A percentile compares a stretch with the other conserved stretches of the same genome.
phyloP scores from a whole-genome alignment of 2,329 filamentous ascomycete species.

The Fusarium zealandicum region DNA sequence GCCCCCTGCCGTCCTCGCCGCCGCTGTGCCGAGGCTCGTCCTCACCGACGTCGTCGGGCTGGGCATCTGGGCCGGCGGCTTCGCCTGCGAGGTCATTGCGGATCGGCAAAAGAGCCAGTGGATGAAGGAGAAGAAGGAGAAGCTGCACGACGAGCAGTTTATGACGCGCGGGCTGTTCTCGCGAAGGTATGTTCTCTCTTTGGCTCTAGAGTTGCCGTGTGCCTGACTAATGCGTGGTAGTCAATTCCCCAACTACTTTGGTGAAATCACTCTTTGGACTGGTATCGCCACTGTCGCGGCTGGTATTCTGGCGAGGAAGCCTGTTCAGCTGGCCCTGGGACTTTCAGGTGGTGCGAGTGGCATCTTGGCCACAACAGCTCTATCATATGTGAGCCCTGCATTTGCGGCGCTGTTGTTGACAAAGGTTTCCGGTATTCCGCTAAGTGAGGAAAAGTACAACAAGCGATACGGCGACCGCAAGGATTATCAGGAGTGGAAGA shows the following conservation, averaged over 20 bases:
- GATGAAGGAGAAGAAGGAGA: conserved; percentile 66
- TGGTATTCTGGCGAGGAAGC: conserved; percentile 61
- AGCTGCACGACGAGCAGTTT: conserved; percentile 73
- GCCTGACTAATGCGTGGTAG: conserved; percentile 31
- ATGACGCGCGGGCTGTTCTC: conserved; percentile 69
- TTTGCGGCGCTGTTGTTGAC: conserved; percentile 70
- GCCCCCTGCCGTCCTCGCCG: conserved; percentile 59
- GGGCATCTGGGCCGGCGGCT: conserved; percentile 63
- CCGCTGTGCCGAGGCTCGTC: conserved; percentile 48
- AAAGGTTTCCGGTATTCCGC: conserved; percentile 68
- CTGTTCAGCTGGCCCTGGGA: conserved; percentile 65
- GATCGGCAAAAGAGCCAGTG: conserved; percentile 71
- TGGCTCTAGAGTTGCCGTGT: too few relatives aligned
- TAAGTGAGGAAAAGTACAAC: conserved; percentile 75
- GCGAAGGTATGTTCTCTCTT: conserved; percentile 52
- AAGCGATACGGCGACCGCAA: conserved; percentile 66
- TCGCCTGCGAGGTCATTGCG: conserved; percentile 66
- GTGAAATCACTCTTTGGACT: conserved; percentile 73
- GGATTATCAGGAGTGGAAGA: conserved; percentile 74
- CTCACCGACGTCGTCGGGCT: conserved; percentile 65
- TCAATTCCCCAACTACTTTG: conserved; percentile 75
- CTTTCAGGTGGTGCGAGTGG: conserved; percentile 52
- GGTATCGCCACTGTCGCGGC: conserved; percentile 68
- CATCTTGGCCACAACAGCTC: conserved; percentile 43
- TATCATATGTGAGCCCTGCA: conserved; percentile 66